Percentiles rank a stretch among this genome's conserved stretches.
Conservation (phyloP, 78 protist genomes). For the Protostelium mycophagum region DNA sequence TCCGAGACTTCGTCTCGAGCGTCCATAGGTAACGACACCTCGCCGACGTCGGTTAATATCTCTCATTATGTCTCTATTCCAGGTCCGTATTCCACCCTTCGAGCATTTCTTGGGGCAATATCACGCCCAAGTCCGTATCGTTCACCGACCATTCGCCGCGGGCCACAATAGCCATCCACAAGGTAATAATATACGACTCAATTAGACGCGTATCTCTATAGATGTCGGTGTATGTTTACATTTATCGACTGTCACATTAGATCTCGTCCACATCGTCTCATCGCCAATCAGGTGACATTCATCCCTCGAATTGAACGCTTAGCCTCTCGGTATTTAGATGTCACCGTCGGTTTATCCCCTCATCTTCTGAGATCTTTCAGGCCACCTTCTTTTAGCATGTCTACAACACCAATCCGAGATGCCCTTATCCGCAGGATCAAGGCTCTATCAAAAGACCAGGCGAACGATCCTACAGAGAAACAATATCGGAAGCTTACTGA, state of each 20-base stretch:
- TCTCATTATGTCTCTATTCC: neutral
- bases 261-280: too few species aligned
- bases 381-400: neutral
- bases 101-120: neutral
- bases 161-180: constrained; percentile 2
- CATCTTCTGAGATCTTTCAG: constrained; percentile 1
- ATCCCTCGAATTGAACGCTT: too few species aligned
- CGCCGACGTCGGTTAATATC: neutral
- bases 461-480: too few species aligned
- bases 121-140: neutral
- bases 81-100: neutral
- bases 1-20: neutral
- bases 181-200: neutral
- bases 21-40: neutral
- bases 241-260: neutral
- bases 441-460: too few species aligned
- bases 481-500: too few species aligned
- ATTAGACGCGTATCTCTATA: neutral
- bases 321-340: neutral
- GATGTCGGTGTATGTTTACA: neutral
- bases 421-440: neutral
- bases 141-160: neutral
- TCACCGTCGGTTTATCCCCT: neutral
- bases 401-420: neutral
- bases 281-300: too few species aligned